Evolutionary conservation across 306 rosid genomes (phyloP), one percentile per base, ranked within the genome.

Genomic region (Cucumis cinereus): DNA sequence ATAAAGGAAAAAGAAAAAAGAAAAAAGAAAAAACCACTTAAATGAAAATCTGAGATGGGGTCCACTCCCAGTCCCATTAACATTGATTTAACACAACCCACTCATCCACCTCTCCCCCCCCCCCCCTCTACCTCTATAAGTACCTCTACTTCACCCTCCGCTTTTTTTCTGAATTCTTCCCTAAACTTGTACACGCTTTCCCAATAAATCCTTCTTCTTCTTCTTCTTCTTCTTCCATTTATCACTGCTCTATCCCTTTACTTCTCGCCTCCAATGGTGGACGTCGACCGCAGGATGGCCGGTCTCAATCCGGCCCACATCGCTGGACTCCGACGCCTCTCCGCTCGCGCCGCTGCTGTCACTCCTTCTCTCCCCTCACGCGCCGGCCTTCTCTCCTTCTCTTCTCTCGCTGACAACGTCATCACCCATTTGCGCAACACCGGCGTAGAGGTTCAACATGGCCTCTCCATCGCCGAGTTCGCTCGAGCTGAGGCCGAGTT

Each of bases 401-500:
- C 97, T 50, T 88, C 89, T 2, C 77, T 95, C 0, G 98, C 90
- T 0, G 90, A 88, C 5, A 90, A 89, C 35, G 89, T 92, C 54
- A 83, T 88, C 47, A 73, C 79, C 45, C 97, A 95, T 68, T 91
- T 94, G 23, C 93, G 89, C 13, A 83, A 60, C 76, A 89, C 96
- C 1, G 91, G 96, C 9, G 83, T 87, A 0, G 86, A 84, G 22
- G 95, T 94, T 12, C 93, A 90, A 79, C 77, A 61, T 0, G 96
- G 97, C 36, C 92, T 94, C 75, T 86, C 95, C 24, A 89, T 90
- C 59, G 82, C 90, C 0, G 99, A 94, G 82, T 94, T 94, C 71
- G 97, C 99, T 24, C 90, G 95, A 20, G 89, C 97, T 1, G 99
- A 94, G 35, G 99, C 99, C 0, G 97, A 94, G 88, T 92, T 94